Percentiles rank a stretch among this genome's conserved stretches.
phyloP scores from a whole-genome alignment of 352 stramenopile species.

The Phytopythium boreale region DNA sequence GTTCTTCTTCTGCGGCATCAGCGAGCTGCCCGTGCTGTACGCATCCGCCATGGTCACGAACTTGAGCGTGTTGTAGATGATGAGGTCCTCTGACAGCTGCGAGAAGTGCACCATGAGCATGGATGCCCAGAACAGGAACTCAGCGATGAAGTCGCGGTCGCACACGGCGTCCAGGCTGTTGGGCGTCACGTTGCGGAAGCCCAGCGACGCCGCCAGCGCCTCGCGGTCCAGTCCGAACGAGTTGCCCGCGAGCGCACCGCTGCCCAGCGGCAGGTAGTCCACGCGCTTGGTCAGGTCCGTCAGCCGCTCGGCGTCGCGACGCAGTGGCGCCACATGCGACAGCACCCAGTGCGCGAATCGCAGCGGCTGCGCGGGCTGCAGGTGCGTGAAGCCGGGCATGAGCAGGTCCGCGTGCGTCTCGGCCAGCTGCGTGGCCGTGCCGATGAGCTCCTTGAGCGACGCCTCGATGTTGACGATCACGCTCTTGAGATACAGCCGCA shows the following conservation, averaged over 20 bases:
- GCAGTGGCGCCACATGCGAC: conserved; percentile 92
- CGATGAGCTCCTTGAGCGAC: conserved; percentile 92
- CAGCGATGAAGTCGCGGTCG: conserved; percentile 98
- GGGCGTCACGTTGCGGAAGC: conserved; percentile 91
- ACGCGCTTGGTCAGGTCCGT: conserved; percentile 93
- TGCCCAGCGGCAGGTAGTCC: conserved; percentile 96
- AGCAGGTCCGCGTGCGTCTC: conserved; percentile 94
- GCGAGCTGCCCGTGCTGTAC: conserved; percentile 97
- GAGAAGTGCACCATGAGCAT: conserved; percentile 96
- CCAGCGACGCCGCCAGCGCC: conserved; percentile 91
- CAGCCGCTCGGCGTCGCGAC: conserved; percentile 93
- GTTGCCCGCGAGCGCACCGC: conserved; percentile 96
- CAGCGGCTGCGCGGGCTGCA: conserved; percentile 98
- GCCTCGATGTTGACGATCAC: conserved; percentile 59
- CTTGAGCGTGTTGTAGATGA: conserved; percentile 96
- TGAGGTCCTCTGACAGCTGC: conserved; percentile 98
- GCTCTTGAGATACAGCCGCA: conserved; percentile 93
- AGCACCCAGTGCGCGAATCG: conserved; percentile 98
- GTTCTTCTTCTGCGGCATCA: conserved; percentile 99
- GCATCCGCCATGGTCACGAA: conserved; percentile 96
- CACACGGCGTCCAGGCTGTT: conserved; percentile 98
- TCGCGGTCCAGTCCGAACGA: conserved; percentile 97
- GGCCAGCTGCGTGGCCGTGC: conserved; percentile 83
- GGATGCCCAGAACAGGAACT: conserved; percentile 98
- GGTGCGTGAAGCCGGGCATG: conserved; percentile 98